Conservation (phyloP, 1,139 yeast genomes). For the Yamadazyma mexicana region DNA sequence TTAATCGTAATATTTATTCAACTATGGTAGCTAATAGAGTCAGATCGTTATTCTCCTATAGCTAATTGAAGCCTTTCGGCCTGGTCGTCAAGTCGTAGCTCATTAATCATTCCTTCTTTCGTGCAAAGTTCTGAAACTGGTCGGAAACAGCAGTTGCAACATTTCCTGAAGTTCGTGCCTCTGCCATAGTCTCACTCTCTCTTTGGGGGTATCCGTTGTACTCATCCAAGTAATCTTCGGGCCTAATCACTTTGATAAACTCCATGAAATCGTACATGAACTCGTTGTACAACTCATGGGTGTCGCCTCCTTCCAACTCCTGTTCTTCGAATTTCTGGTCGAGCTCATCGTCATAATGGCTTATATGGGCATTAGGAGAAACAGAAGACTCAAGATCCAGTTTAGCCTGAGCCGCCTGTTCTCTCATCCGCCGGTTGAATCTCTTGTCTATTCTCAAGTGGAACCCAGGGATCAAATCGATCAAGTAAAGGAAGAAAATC, state of each 20-base stretch:
- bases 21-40: neutral
- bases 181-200: neutral
- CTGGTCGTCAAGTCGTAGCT: neutral
- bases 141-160: neutral
- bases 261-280: conserved; percentile 49
- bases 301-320: conserved; percentile 52
- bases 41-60: conserved; percentile 1
- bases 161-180: neutral
- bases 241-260: conserved; percentile 42
- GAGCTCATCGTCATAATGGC: conserved; percentile 5
- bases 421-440: conserved; percentile 35
- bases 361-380: conserved; percentile 13
- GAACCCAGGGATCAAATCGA: conserved; percentile 48
- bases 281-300: conserved; percentile 55
- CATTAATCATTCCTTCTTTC: neutral
- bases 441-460: conserved; percentile 47
- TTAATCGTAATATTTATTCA: conserved; percentile 1
- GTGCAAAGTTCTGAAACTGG: neutral
- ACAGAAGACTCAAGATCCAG: conserved; percentile 22
- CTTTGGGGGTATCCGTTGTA: conserved; percentile 6
- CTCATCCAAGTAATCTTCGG: conserved; percentile 38
- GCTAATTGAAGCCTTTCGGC: too few relatives aligned
- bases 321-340: conserved; percentile 25
- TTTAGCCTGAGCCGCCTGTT: conserved; percentile 11
- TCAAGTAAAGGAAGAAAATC: conserved; percentile 36